These are phyloP conservation scores for Selenicereus undatus DNA, from an alignment of 148 eudicot genomes.

Conservation along the genomic window DNA sequence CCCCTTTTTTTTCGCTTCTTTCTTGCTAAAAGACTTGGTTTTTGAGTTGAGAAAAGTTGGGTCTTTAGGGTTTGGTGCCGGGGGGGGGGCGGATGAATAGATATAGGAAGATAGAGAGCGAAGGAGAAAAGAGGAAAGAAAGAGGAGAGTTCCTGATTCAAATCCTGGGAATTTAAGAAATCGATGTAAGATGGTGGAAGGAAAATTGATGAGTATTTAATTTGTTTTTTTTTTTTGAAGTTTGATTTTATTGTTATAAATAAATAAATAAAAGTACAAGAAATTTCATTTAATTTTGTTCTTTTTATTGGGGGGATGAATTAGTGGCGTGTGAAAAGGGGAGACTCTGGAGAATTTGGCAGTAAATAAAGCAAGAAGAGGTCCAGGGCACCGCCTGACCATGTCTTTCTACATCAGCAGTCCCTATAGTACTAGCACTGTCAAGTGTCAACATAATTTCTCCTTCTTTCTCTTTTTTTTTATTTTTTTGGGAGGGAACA, in stretches of 20 bases:
- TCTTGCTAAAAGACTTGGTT: slow-evolving; percentile 1
- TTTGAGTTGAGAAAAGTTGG: slow-evolving; percentile 23
- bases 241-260: slow-evolving; percentile 13
- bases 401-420: slow-evolving; percentile 9
- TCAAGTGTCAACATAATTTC: neutral
- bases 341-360: slow-evolving; percentile 15
- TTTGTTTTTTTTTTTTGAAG: neutral
- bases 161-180: slow-evolving; percentile 36
- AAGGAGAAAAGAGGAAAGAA: slow-evolving; percentile 30
- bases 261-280: neutral
- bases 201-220: neutral
- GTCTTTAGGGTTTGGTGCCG: slow-evolving; percentile 17
- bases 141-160: slow-evolving; percentile 47
- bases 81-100: slow-evolving; percentile 7
- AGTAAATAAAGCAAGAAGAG: neutral
- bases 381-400: neutral
- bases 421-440: neutral
- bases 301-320: slow-evolving; percentile 2
- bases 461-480: neutral
- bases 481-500: neutral
- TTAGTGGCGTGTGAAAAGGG: slow-evolving; percentile 15
- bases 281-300: neutral
- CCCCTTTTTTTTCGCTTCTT: neutral
- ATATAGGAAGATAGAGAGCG: slow-evolving; percentile 18
- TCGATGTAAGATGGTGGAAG: slow-evolving; percentile 45